A percentile compares a stretch with the other conserved stretches of the same genome.
These are phyloP conservation scores for Botrytis sinoallii DNA, from an alignment of 2,329 filamentous ascomycete species.

Conservation along the genomic window DNA sequence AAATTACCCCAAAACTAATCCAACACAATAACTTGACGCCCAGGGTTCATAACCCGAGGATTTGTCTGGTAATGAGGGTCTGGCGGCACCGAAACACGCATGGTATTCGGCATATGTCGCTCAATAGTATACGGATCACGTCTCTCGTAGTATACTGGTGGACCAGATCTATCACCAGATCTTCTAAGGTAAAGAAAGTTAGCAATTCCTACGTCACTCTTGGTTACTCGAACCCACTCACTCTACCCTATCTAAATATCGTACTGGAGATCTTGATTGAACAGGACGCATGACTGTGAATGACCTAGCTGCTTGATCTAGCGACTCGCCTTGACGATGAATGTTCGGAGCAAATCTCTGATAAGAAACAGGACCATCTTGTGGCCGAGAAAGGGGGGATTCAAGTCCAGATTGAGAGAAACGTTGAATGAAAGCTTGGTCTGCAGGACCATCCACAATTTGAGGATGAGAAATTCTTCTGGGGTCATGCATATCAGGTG, in stretches of 20 bases:
- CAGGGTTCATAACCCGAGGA: constrained; percentile 20
- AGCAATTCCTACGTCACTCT: constrained; percentile 22
- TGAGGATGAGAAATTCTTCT: constrained; percentile 29
- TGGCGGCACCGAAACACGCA: constrained; percentile 17
- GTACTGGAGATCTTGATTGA: constrained; percentile 32
- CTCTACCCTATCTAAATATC: constrained; percentile 31
- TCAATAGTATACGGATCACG: constrained; percentile 12
- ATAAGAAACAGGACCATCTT: constrained; percentile 28
- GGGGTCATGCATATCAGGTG: constrained; percentile 27
- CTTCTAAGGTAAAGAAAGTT: constrained; percentile 22
- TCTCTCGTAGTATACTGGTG: constrained; percentile 22
- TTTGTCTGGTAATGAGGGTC: constrained; percentile 17
- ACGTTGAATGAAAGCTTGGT: constrained; percentile 33
- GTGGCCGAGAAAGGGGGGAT: constrained; percentile 23
- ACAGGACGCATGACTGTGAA: constrained; percentile 21
- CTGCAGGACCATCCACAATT: constrained; percentile 27
- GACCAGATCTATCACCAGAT: constrained; percentile 20
- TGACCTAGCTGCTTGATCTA: constrained; percentile 25
- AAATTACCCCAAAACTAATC: constrained; percentile 26
- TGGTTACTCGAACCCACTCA: constrained; percentile 26
- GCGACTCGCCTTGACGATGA: constrained; percentile 22
- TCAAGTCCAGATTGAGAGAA: constrained; percentile 36
- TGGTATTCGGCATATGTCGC: neutral
- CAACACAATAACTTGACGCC: constrained; percentile 27
- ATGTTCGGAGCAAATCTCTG: constrained; percentile 26